Percentiles rank a stretch among this genome's conserved stretches.
Evolutionary conservation across 139 green algal species (phyloP).

Genomic region (Edaphochlamys debaryana): DNA sequence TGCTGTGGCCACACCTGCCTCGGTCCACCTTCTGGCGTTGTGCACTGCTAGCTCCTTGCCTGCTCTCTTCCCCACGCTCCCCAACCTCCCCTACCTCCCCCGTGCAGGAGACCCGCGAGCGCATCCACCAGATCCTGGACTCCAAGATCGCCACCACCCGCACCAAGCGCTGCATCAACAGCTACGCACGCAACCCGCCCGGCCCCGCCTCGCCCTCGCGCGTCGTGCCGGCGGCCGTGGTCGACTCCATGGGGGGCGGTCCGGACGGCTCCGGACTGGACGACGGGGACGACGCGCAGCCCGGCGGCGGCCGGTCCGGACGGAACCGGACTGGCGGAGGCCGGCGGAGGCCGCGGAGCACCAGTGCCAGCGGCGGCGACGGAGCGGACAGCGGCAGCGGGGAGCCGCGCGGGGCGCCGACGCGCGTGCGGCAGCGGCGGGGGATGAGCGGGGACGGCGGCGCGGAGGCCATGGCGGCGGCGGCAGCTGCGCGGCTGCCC

Average conservation of each 20-base stretch:
- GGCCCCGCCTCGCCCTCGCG: constrained; percentile 20
- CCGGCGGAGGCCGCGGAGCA: too few species aligned
- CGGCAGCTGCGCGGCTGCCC: too few species aligned
- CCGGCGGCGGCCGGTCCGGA: not conserved
- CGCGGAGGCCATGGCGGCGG: not conserved
- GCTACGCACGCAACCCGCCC: constrained; percentile 35
- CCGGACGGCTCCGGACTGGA: not conserved
- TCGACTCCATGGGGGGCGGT: not conserved
- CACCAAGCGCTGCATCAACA: constrained; percentile 44
- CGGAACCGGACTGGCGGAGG: not conserved
- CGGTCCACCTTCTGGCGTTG: too few species aligned
- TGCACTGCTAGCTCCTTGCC: too few species aligned
- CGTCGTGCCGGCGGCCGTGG: constrained; percentile 13
- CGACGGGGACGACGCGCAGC: too few species aligned
- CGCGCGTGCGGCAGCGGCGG: not conserved
- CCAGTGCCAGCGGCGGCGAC: too few species aligned
- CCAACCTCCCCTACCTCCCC: too few species aligned
- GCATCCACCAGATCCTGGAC: constrained; percentile 42
- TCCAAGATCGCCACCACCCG: constrained; percentile 40
- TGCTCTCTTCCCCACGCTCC: too few species aligned
- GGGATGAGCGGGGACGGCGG: not conserved
- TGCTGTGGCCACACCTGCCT: too few species aligned
- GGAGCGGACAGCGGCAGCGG: not conserved
- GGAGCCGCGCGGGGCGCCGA: not conserved
- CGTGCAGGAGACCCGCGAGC: constrained; percentile 4